These are phyloP conservation scores for Perilla frutescens DNA, from an alignment of 257 asterid species.

Conservation along the genomic window DNA sequence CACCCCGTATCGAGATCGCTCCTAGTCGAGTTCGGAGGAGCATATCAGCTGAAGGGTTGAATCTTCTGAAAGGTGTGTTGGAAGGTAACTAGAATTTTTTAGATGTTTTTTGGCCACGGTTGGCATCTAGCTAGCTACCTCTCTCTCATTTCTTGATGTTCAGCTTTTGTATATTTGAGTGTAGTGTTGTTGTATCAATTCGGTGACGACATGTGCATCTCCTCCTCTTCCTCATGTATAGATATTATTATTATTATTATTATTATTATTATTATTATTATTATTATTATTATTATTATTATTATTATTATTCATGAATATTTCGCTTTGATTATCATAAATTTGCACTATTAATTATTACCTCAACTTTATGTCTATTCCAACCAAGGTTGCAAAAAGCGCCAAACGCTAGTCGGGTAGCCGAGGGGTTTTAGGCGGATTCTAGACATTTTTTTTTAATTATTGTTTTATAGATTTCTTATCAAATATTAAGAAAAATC, in stretches of 20 bases:
- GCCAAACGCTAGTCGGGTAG: too few relatives aligned
- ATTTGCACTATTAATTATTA: too few relatives aligned
- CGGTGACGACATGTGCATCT: neutral
- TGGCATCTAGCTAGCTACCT: neutral
- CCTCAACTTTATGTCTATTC: too few relatives aligned
- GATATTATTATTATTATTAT: neutral
- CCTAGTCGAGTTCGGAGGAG: slow-evolving; percentile 68
- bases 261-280: too few relatives aligned
- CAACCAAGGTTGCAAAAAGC: too few relatives aligned
- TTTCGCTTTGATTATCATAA: too few relatives aligned
- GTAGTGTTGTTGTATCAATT: slow-evolving; percentile 33
- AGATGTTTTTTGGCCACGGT: slow-evolving; percentile 4
- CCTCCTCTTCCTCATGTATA: slow-evolving; percentile 18
- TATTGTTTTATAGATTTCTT: too few relatives aligned
- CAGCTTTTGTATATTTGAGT: slow-evolving; percentile 32
- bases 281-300: too few relatives aligned
- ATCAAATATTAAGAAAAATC: too few relatives aligned
- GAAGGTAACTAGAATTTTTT: slow-evolving; percentile 46
- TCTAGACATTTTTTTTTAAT: too few relatives aligned
- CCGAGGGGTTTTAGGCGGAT: too few relatives aligned
- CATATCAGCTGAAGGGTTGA: slow-evolving; percentile 82
- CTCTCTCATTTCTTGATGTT: slow-evolving; percentile 6
- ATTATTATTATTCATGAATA: too few relatives aligned
- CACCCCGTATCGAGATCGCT: slow-evolving; percentile 65
- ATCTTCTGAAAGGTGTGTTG: slow-evolving; percentile 81